Evolutionary conservation across 2,329 filamentous ascomycete species (phyloP), one percentile per base, ranked within the genome.

Genomic region (Penicillium nordicum): DNA sequence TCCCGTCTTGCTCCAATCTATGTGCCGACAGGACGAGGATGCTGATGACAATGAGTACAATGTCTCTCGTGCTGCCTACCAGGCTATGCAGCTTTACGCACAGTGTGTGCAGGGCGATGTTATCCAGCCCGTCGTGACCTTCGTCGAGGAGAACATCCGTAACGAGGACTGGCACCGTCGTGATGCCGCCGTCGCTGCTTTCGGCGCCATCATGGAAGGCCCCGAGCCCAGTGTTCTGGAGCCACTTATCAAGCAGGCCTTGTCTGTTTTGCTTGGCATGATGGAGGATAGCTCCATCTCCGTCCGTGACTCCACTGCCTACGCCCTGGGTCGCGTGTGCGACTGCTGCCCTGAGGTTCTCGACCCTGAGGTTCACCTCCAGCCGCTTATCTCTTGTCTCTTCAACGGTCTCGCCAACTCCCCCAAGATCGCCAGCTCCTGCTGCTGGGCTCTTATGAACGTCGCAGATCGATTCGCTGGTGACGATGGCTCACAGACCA

Each of bases 381-480:
- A 92, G 62, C 85, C 88, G 21, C 81, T 99, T 60, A 93, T 99
- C 69, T 85, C 86, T 55, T 89, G 92, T 40, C 84, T 99, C 10
- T 99, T 99, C 80, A 86, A 87, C 65, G 94, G 93, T 49, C 83
- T 99, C 57, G 86, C 90, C 57, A 93, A 89, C 78, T 94, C 89
- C 73, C 88, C 92, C 58, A 97, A 96, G 84, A 99, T 99, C 87
- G 94, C 93, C 32, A 87, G 91, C 53, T 99, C 94, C 30, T 97
- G 94, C 85, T 99, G 94, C 80, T 97, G 95, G 94, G 92, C 94
- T 32, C 79, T 99, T 64, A 97, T 99, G 90, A 99, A 97, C 78
- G 80, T 99, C 71, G 93, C 94, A 11, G 94, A 99, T 72, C 88
- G 92, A 59, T 99, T 97, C 72, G 90, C 92, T 30, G 91, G 92